phyloP scores from a whole-genome alignment of 2,329 filamentous ascomycete species.

The Arthrobotrys conoides region DNA sequence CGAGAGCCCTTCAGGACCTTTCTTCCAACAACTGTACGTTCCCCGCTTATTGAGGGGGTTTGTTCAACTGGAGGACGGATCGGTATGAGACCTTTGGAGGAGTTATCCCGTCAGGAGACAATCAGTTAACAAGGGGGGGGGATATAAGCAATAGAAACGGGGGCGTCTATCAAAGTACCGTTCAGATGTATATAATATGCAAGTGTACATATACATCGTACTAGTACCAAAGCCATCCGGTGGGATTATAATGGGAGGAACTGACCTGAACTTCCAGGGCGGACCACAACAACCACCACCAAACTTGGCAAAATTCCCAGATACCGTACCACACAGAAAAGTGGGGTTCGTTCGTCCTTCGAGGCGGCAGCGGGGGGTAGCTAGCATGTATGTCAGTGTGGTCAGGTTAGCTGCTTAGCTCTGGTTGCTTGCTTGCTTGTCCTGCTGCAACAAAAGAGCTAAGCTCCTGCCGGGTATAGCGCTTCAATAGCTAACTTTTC shows the following conservation, averaged over 20 bases:
- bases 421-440: background rate
- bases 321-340: constrained; percentile 25
- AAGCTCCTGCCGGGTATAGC: constrained; percentile 51
- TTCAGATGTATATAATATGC: background rate
- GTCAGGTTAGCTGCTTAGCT: background rate
- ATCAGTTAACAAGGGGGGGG: constrained; percentile 29
- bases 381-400: background rate
- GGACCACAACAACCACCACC: constrained; percentile 17
- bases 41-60: constrained; percentile 37
- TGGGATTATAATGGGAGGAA: constrained; percentile 36
- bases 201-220: background rate
- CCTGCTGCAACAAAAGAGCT: constrained; percentile 29
- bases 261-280: constrained; percentile 52
- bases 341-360: constrained; percentile 22
- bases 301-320: constrained; percentile 27
- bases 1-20: constrained; percentile 13
- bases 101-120: constrained; percentile 46
- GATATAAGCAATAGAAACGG: background rate
- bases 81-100: background rate
- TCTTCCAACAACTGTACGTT: constrained; percentile 6
- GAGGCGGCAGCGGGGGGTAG: background rate
- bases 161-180: constrained; percentile 16
- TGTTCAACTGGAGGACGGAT: background rate
- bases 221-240: background rate
- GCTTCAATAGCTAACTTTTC: background rate